These are phyloP conservation scores for Allium sativum DNA, from an alignment of 106 monocot genomes.

Conservation along the genomic window DNA sequence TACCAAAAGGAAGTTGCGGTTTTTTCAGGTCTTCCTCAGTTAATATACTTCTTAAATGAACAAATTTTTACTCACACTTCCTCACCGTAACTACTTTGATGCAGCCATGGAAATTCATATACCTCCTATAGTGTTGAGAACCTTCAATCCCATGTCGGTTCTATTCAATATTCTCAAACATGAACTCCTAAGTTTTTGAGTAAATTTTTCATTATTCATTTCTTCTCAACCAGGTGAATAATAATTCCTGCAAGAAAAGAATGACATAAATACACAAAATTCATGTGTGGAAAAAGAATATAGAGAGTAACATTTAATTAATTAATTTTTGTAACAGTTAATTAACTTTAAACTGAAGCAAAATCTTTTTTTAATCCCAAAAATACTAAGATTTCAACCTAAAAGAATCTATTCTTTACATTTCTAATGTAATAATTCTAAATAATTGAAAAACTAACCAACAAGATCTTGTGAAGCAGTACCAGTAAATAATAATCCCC, in stretches of 20 bases:
- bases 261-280: background rate
- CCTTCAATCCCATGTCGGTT: slow-evolving; percentile 36
- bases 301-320: background rate
- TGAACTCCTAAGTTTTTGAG: slow-evolving; percentile 61
- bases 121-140: slow-evolving; percentile 84
- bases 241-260: slow-evolving; percentile 31
- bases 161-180: slow-evolving; percentile 92
- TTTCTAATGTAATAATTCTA: too few species aligned
- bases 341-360: background rate
- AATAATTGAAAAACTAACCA: too few species aligned
- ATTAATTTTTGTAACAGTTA: too few species aligned
- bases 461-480: too few species aligned
- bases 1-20: too few species aligned
- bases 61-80: background rate
- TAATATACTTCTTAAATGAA: background rate
- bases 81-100: background rate
- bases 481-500: too few species aligned
- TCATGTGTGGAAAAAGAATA: background rate
- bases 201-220: background rate
- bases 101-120: background rate
- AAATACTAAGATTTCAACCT: too few species aligned
- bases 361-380: too few species aligned
- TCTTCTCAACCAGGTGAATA: slow-evolving; percentile 46
- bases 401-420: too few species aligned
- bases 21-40: too few species aligned